phyloP scores from a whole-genome alignment of 495 filamentous ascomycete genomes.

The Neurospora sp. region DNA sequence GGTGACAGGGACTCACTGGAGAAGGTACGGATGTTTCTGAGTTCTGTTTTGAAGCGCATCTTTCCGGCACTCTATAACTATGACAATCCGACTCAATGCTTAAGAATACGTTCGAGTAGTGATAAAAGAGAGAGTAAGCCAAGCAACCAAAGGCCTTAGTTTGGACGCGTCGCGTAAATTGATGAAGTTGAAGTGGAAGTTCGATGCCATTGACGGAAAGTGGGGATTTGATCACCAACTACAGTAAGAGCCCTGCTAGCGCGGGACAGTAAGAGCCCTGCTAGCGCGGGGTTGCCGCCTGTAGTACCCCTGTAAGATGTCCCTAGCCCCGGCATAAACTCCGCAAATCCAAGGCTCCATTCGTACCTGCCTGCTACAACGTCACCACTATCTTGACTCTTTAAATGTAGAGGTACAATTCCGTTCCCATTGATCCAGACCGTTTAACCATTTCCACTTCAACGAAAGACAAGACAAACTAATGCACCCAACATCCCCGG shows the following conservation, averaged over 20 bases:
- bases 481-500: not conserved
- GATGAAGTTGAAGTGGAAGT: not conserved
- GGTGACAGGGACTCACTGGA: conserved; percentile 48
- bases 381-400: not conserved
- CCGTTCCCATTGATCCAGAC: not conserved
- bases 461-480: not conserved
- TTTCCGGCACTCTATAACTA: conserved; percentile 4
- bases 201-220: not conserved
- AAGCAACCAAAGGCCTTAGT: not conserved
- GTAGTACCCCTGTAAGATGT: not conserved
- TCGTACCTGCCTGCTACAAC: not conserved
- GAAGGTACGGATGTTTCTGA: conserved; percentile 75
- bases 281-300: not conserved
- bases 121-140: not conserved
- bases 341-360: not conserved
- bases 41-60: conserved; percentile 74
- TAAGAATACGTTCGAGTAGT: not conserved
- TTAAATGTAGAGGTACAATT: not conserved
- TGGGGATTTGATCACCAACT: not conserved
- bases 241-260: not conserved
- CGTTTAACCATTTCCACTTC: not conserved
- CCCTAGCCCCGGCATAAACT: not conserved
- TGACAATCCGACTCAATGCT: not conserved
- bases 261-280: not conserved
- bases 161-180: conserved; percentile 3